Evolutionary conservation across 441 rosid species (phyloP).

Genomic region (Breynia disticha): DNA sequence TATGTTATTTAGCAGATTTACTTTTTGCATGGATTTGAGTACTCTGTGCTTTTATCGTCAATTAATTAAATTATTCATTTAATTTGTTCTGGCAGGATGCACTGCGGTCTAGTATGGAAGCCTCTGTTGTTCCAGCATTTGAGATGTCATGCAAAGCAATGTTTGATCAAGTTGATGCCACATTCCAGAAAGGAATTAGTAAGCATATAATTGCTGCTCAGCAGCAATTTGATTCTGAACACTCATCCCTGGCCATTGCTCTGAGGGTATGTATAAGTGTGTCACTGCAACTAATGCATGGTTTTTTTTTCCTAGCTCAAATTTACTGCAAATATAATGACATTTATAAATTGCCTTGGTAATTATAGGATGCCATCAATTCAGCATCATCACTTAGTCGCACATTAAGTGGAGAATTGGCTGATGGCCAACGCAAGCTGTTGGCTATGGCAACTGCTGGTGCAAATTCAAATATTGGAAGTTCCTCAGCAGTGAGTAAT

Average conservation of each 20-base stretch:
- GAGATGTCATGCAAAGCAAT: constrained; percentile 71
- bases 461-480: constrained; percentile 35
- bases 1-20: no score
- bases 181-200: constrained; percentile 52
- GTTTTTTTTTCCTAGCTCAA: no score
- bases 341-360: background rate
- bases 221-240: constrained; percentile 51
- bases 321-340: no score
- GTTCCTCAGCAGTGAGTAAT: constrained; percentile 38
- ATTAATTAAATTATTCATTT: no score
- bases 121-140: constrained; percentile 66
- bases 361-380: constrained; percentile 53
- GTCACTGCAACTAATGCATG: no score
- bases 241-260: constrained; percentile 50
- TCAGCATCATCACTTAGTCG: constrained; percentile 55
- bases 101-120: constrained; percentile 54
- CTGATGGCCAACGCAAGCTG: constrained; percentile 58
- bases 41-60: no score
- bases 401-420: constrained; percentile 56
- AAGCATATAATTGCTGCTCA: constrained; percentile 45
- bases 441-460: constrained; percentile 55
- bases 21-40: no score
- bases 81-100: constrained; percentile 37
- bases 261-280: constrained; percentile 35
- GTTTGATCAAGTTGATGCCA: constrained; percentile 65